Evolutionary conservation across 495 filamentous ascomycete species (phyloP).

Genomic region (Daldinia vernicosa): DNA sequence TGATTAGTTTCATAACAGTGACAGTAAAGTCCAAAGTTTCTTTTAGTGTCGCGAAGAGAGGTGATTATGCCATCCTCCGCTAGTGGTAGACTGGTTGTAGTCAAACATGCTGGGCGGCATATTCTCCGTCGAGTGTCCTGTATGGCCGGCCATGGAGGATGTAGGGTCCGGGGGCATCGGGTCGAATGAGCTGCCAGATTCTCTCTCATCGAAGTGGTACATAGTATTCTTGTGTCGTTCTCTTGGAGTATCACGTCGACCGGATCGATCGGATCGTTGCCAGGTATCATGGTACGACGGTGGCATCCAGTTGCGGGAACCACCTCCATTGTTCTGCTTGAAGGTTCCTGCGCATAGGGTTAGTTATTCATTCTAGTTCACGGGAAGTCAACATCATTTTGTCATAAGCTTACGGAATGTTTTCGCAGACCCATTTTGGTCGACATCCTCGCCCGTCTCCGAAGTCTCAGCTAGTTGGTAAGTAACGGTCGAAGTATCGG

Average conservation of each 20-base stretch:
- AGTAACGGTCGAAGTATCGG: neutral
- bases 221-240: neutral
- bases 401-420: constrained; percentile 27
- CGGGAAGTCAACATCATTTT: neutral
- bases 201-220: neutral
- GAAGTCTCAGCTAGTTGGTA: constrained; percentile 24
- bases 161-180: neutral
- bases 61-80: neutral
- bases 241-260: neutral
- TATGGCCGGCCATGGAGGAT: constrained; percentile 40
- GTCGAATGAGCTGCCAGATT: neutral
- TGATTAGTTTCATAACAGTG: neutral
- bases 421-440: neutral
- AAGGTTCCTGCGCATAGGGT: constrained; percentile 28
- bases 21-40: neutral
- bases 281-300: neutral
- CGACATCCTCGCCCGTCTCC: neutral
- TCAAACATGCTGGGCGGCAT: neutral
- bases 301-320: neutral
- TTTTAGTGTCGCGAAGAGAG: neutral
- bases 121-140: constrained; percentile 39
- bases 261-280: neutral
- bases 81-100: neutral
- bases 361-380: neutral
- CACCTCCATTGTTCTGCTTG: constrained; percentile 8